Evolutionary conservation across 306 rosid genomes (phyloP).

Genomic region (Corylus heterophylla): DNA sequence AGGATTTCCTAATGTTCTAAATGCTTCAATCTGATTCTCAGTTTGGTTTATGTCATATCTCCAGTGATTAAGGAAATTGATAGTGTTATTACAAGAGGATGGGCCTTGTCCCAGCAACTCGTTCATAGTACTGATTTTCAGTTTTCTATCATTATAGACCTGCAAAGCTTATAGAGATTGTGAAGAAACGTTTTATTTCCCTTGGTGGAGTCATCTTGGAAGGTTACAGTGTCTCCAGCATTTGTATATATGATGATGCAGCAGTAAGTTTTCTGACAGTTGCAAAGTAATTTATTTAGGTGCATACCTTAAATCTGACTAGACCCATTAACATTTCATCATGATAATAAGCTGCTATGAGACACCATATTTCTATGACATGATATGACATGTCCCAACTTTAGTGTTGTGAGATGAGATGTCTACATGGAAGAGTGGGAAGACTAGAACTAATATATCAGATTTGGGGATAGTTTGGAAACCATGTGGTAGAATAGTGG

Average conservation of each 20-base stretch:
- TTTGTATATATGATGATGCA: slow-evolving; percentile 69
- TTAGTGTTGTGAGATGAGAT: neutral
- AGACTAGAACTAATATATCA: neutral
- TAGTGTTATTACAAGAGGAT: slow-evolving; percentile 1
- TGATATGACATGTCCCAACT: neutral
- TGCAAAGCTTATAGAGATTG: slow-evolving; percentile 68
- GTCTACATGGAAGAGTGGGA: slow-evolving; percentile 1
- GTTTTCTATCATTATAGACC: slow-evolving; percentile 56
- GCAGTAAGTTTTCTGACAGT: slow-evolving; percentile 66
- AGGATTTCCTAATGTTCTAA: neutral
- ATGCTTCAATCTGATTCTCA: slow-evolving; percentile 1
- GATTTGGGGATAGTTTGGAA: slow-evolving; percentile 6
- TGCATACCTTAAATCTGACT: slow-evolving; percentile 10
- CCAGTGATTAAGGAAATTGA: slow-evolving; percentile 2
- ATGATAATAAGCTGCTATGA: neutral
- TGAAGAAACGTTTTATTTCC: slow-evolving; percentile 74
- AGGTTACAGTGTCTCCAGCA: slow-evolving; percentile 58
- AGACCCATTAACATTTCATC: slow-evolving; percentile 8
- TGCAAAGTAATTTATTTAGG: slow-evolving; percentile 17
- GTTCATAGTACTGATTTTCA: neutral
- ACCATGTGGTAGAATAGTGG: neutral
- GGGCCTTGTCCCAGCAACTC: slow-evolving; percentile 21
- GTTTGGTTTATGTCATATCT: neutral
- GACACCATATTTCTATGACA: neutral
- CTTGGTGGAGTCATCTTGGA: slow-evolving; percentile 84